Base-by-base conservation (phyloP, 1,139 yeast genomes). In the Candida gigantensis region DNA sequence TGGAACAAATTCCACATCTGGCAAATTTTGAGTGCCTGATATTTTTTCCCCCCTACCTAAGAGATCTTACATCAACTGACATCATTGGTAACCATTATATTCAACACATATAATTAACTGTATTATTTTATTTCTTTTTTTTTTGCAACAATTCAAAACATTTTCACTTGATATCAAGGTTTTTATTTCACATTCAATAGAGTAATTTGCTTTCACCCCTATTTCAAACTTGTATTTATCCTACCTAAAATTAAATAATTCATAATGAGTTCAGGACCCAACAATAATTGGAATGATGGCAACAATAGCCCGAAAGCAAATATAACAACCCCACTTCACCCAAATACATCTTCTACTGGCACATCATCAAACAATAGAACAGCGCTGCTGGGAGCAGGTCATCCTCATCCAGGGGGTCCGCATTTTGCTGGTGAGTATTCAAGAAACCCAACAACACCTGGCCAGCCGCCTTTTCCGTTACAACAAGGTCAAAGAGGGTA, bases 401-500 rank as follows among this genome's bases (percentile, higher is more conserved):
- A 19, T 9, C 32, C 21, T 17, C 33, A 23, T 23, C 21, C 19
- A 16, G 24, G 16, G 28, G 20, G 27, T 11, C 27, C 33, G 16
- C 33, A 23, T 23, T 30, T 30, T 15, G 27, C 33, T 8, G 19
- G 18, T 14, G 33, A 30, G 8, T 30, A 23, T n/a, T 16, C 33
- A 7, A 23, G 33, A 24, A 30, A 30, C 15, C 27, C 17, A n/a
- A 18, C 23, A 16, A 25, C 15, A 15, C 27, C 27, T n/a, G 28
- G 33, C 13, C 28, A n/a, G 7, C 33, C 33, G 15, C 28, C 33
- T 6, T 30, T 23, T 8, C 33, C 33, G 24, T 13, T 30, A 30
- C 33, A 30, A 23, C 33, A 23, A 16, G 21, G 21, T n/a, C 33
- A 30, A 17, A n/a, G 33, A 30, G 21, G 27, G 8, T 36, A 34